Conservation (phyloP, 352 stramenopile species). For the Globisporangium spinosum region DNA sequence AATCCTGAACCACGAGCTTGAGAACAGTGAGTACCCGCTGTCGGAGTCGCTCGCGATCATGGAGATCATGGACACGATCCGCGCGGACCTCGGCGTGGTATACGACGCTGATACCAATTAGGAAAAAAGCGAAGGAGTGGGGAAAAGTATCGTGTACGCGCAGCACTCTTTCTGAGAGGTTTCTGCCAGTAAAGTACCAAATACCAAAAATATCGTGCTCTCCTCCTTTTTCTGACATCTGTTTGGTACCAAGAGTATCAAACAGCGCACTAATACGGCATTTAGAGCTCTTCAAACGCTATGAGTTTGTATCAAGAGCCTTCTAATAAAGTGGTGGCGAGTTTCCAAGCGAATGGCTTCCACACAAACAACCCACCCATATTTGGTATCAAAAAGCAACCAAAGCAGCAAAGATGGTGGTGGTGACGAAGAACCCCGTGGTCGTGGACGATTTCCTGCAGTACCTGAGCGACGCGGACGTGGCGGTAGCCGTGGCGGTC, state of each 20-base stretch:
- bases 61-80: slow-evolving; percentile 74
- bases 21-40: slow-evolving; percentile 55
- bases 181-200: not conserved
- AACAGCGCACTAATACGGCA: not conserved
- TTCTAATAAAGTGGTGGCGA: not conserved
- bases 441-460: slow-evolving; percentile 74
- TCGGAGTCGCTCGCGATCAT: slow-evolving; percentile 60
- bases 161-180: not conserved
- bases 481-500: slow-evolving; percentile 90
- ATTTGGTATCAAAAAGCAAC: not conserved
- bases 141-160: not conserved
- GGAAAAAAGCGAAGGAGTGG: not conserved
- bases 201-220: not conserved
- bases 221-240: not conserved
- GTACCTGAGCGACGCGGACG: slow-evolving; percentile 69
- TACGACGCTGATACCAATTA: slow-evolving; percentile 39
- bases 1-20: slow-evolving; percentile 44
- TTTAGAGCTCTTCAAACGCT: not conserved
- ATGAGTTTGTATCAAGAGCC: not conserved
- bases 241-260: not conserved
- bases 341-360: not conserved
- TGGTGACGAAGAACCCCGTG: slow-evolving; percentile 17
- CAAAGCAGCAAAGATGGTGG: slow-evolving; percentile 4
- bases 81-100: slow-evolving; percentile 49
- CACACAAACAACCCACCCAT: slow-evolving; percentile 66